These are phyloP conservation scores for Tuber umbilicatum DNA, from an alignment of 495 filamentous ascomycete species.

Conservation along the genomic window DNA sequence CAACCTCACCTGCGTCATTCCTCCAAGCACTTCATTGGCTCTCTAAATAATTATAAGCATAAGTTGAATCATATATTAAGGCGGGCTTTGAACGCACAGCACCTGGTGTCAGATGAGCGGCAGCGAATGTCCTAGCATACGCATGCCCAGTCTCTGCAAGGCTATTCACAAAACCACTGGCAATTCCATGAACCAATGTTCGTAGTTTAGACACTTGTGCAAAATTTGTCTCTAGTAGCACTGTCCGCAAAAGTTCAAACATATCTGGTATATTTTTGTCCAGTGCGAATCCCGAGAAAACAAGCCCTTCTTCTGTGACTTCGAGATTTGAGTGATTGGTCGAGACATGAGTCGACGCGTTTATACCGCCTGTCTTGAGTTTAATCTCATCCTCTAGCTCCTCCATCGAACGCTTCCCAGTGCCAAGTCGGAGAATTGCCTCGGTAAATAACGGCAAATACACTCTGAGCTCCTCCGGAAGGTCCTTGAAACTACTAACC, in stretches of 20 bases:
- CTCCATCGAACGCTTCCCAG: constrained; percentile 80
- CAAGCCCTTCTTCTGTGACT: constrained; percentile 68
- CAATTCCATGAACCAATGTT: constrained; percentile 74
- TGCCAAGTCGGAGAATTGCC: constrained; percentile 85
- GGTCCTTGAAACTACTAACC: constrained; percentile 65
- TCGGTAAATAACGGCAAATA: constrained; percentile 88
- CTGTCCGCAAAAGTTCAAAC: constrained; percentile 73
- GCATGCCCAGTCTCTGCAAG: constrained; percentile 81
- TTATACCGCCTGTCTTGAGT: constrained; percentile 89
- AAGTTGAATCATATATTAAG: not conserved
- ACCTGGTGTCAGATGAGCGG: constrained; percentile 66
- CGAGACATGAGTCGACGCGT: constrained; percentile 67
- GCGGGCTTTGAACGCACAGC: constrained; percentile 50
- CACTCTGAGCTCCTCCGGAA: constrained; percentile 78
- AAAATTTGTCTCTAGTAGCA: constrained; percentile 84
- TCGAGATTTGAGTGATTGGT: constrained; percentile 65
- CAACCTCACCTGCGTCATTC: constrained; percentile 82
- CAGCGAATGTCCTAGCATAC: constrained; percentile 74
- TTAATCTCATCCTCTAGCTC: constrained; percentile 92
- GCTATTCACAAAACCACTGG: constrained; percentile 83
- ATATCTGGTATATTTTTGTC: constrained; percentile 84
- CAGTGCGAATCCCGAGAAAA: constrained; percentile 74
- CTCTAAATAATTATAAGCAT: constrained; percentile 8
- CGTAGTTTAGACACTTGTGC: constrained; percentile 70
- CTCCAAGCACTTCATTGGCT: constrained; percentile 67